phyloP scores from a whole-genome alignment of 2,329 filamentous ascomycete genomes.

The Clonostachys byssicola region DNA sequence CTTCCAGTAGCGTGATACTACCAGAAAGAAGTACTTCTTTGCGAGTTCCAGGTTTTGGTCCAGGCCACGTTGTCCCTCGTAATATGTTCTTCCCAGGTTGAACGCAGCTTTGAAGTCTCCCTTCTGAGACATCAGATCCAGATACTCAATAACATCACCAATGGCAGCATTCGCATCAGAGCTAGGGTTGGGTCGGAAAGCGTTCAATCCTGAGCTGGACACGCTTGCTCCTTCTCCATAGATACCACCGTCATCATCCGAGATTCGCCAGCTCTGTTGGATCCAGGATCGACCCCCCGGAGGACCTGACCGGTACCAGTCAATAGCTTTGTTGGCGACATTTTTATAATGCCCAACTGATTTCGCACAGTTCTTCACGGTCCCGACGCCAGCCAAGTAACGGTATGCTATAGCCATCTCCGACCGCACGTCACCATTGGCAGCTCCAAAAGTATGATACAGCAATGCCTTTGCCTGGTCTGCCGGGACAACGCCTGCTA shows the following conservation, averaged over 20 bases:
- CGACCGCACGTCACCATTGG: conserved; percentile 75
- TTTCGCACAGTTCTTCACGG: conserved; percentile 78
- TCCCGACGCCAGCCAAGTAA: conserved; percentile 80
- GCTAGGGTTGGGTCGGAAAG: conserved; percentile 66
- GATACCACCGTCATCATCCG: conserved; percentile 85
- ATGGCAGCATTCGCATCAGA: conserved; percentile 82
- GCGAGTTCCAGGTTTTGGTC: conserved; percentile 70
- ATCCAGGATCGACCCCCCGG: conserved; percentile 80
- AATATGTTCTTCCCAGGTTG: conserved; percentile 80
- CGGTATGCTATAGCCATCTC: conserved; percentile 93
- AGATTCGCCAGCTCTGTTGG: conserved; percentile 76
- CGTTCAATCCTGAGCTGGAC: conserved; percentile 80
- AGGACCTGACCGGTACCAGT: conserved; percentile 83
- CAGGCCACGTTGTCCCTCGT: conserved; percentile 76
- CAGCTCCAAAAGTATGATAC: conserved; percentile 91
- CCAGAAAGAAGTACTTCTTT: conserved; percentile 74
- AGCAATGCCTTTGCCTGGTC: conserved; percentile 90
- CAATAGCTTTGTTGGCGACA: conserved; percentile 89
- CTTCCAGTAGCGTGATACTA: conserved; percentile 78
- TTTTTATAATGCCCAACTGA: conserved; percentile 87
- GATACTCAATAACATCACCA: conserved; percentile 91
- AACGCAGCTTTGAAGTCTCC: conserved; percentile 86
- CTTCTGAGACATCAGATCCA: conserved; percentile 86
- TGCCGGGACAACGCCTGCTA: conserved; percentile 73
- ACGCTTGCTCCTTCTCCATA: conserved; percentile 95